phyloP scores from a whole-genome alignment of 202 grass and related monocot species.

The Bolboschoenoplectus hybrid region DNA sequence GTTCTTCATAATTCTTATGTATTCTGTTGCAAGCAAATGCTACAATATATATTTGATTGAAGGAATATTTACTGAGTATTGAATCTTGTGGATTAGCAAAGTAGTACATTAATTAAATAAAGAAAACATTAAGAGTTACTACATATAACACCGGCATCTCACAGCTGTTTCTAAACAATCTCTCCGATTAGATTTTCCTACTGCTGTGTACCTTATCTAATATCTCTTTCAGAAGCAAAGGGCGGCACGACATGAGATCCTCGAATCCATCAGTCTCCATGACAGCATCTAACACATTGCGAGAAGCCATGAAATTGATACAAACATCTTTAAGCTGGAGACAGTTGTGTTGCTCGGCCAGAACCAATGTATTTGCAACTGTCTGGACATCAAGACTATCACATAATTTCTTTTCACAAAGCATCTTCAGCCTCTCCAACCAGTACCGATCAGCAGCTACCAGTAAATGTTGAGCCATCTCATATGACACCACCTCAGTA shows the following conservation, averaged over 20 bases:
- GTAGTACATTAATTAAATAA: not conserved
- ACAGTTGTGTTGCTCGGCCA: conserved; percentile 30
- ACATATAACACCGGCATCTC: not conserved
- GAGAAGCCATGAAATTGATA: conserved; percentile 24
- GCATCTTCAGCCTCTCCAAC: conserved; percentile 34
- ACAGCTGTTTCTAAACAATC: not conserved
- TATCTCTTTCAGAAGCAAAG: conserved; percentile 20
- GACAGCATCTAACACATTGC: not conserved
- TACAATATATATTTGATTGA: not conserved
- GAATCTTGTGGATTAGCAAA: not conserved
- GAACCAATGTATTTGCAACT: conserved; percentile 26
- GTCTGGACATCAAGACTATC: conserved; percentile 14
- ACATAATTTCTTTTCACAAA: conserved; percentile 28
- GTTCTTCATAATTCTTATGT: not conserved
- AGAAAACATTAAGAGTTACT: not conserved
- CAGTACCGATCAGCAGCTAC: conserved; percentile 33
- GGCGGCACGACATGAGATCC: conserved; percentile 10
- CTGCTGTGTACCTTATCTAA: not conserved
- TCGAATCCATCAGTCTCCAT: conserved; percentile 28
- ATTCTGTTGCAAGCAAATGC: not conserved
- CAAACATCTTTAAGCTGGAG: conserved; percentile 24
- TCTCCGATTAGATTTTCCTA: conserved; percentile 7
- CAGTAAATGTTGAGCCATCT: conserved; percentile 35
- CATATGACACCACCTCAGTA: not conserved
- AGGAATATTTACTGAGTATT: not conserved